Percentiles rank a stretch among this genome's conserved stretches.
These are phyloP conservation scores for Dentipellis fragilis DNA, from an alignment of 768 basidiomycete species.

Conservation along the genomic window DNA sequence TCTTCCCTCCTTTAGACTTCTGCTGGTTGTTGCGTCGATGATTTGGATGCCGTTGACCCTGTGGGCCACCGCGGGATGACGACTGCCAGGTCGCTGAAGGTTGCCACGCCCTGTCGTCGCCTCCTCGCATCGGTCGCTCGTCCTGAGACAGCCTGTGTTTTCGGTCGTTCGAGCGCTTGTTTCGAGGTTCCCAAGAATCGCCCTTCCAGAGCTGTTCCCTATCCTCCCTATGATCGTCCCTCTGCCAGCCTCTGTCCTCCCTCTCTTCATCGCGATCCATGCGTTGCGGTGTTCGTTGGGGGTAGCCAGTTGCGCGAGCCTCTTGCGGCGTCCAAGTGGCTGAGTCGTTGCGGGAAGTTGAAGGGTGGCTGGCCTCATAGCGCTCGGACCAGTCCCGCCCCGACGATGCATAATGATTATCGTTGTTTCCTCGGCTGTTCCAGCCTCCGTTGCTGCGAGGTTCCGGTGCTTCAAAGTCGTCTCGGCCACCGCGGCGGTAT, in stretches of 20 bases:
- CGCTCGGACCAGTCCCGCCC: slow-evolving; percentile 41
- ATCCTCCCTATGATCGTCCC: slow-evolving; percentile 31
- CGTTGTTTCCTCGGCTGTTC: not conserved
- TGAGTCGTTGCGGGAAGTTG: slow-evolving; percentile 38
- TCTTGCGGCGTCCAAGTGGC: slow-evolving; percentile 24
- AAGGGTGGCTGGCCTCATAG: slow-evolving; percentile 34
- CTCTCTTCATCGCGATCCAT: slow-evolving; percentile 10
- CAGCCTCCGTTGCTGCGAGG: not conserved
- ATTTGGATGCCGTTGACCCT: slow-evolving; percentile 26
- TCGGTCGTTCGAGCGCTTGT: slow-evolving; percentile 10
- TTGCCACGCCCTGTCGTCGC: slow-evolving; percentile 60
- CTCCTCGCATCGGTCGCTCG: slow-evolving; percentile 16
- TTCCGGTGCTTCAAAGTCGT: slow-evolving; percentile 14
- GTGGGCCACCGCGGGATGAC: slow-evolving; percentile 23
- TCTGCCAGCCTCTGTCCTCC: slow-evolving; percentile 29
- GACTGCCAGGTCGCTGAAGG: slow-evolving; percentile 62
- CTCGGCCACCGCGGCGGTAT: slow-evolving; percentile 35
- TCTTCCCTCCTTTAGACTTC: slow-evolving; percentile 10
- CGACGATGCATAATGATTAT: not conserved
- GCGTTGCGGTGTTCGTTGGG: slow-evolving; percentile 3
- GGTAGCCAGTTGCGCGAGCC: slow-evolving; percentile 7
- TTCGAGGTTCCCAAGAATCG: slow-evolving; percentile 24
- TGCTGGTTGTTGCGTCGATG: slow-evolving; percentile 23
- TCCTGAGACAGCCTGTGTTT: slow-evolving; percentile 13
- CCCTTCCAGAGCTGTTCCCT: slow-evolving; percentile 27